Evolutionary conservation across 2,329 filamentous ascomycete species (phyloP).

Genomic region (Colletotrichum tropicicola): DNA sequence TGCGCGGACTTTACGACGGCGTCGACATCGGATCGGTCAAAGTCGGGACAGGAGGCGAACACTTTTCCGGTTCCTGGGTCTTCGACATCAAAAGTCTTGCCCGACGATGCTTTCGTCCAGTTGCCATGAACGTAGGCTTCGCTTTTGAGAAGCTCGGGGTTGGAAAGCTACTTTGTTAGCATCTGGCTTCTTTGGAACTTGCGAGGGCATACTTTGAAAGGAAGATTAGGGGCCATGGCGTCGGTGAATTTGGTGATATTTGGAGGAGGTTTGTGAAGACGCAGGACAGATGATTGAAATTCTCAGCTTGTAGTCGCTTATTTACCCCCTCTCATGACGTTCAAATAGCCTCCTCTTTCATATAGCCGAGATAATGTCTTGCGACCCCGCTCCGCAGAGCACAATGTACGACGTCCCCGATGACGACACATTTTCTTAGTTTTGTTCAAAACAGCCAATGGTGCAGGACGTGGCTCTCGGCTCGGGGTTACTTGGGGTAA

Average conservation of each 20-base stretch:
- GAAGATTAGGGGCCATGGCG: background rate
- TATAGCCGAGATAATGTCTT: background rate
- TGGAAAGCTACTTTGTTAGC: conserved; percentile 44
- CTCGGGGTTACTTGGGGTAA: background rate
- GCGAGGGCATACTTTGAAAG: background rate
- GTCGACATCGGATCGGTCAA: conserved; percentile 48
- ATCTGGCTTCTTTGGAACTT: accelerated
- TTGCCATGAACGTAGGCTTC: conserved; percentile 59
- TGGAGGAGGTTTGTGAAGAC: background rate
- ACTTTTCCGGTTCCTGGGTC: conserved; percentile 60
- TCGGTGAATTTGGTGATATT: background rate
- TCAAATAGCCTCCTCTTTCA: background rate
- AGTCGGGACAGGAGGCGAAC: conserved; percentile 61
- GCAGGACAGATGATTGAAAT: too few relatives aligned
- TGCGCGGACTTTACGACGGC: conserved; percentile 45
- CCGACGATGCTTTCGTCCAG: conserved; percentile 55
- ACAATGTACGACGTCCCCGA: background rate
- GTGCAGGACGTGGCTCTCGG: background rate
- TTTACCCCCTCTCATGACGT: background rate
- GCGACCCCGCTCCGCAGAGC: background rate
- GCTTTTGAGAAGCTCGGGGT: conserved; percentile 55
- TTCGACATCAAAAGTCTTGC: conserved; percentile 58
- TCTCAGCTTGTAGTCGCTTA: too few relatives aligned
- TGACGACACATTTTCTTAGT: background rate
- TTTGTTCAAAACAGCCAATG: background rate